phyloP scores from a whole-genome alignment of 306 rosid genomes.

The Vicia villosa region DNA sequence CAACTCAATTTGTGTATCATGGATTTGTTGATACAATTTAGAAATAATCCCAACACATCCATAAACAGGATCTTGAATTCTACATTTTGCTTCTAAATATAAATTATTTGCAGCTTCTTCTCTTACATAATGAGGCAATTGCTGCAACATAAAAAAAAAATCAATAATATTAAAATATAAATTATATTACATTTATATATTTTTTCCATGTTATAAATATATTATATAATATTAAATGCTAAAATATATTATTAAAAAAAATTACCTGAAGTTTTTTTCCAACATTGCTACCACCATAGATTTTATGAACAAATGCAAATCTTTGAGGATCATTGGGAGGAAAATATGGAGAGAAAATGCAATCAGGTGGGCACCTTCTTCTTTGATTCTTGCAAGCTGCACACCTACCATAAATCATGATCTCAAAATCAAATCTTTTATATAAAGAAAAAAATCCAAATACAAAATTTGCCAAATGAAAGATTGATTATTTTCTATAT shows the following conservation, averaged over 20 bases:
- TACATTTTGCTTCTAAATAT: constrained; percentile 59
- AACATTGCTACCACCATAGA: constrained; percentile 74
- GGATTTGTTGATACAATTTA: constrained; percentile 52
- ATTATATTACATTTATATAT: background rate
- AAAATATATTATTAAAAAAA: background rate
- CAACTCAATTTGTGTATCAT: constrained; percentile 46
- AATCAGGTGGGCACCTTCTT: constrained; percentile 66
- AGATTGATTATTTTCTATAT: constrained; percentile 34
- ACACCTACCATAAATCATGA: constrained; percentile 48
- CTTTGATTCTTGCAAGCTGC: constrained; percentile 80
- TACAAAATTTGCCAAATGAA: background rate
- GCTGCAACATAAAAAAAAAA: constrained; percentile 34
- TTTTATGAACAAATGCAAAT: constrained; percentile 68
- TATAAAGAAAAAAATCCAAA: constrained; percentile 30
- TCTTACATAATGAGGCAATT: constrained; percentile 49
- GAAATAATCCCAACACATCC: constrained; percentile 67
- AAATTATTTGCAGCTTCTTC: constrained; percentile 55
- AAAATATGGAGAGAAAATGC: constrained; percentile 73
- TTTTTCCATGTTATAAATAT: background rate
- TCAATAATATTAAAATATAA: too few relatives aligned
- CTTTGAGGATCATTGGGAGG: constrained; percentile 73
- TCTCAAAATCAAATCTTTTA: constrained; percentile 28
- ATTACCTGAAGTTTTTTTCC: constrained; percentile 74
- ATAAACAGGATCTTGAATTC: constrained; percentile 67
- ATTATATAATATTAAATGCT: background rate